These are phyloP conservation scores for Thalia dealbata DNA, from an alignment of 176 grass and related monocot species.

Conservation along the genomic window DNA sequence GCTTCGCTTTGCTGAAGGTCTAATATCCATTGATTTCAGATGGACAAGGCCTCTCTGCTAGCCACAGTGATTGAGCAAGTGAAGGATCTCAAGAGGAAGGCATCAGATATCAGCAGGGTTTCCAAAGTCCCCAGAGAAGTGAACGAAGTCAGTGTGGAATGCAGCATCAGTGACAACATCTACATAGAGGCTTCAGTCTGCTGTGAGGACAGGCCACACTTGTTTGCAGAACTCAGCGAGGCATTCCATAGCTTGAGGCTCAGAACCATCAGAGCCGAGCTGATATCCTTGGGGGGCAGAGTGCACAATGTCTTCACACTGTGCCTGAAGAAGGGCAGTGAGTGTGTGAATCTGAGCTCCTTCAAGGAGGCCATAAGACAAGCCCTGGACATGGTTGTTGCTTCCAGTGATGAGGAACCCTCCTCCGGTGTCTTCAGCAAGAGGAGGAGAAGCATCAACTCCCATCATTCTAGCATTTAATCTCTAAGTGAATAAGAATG, in stretches of 20 bases:
- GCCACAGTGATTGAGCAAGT: constrained; percentile 56
- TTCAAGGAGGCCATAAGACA: constrained; percentile 5
- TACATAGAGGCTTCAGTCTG: constrained; percentile 18
- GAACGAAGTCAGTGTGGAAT: constrained; percentile 8
- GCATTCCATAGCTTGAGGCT: constrained; percentile 1
- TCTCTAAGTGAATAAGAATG: too few species aligned
- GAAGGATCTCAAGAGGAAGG: constrained; percentile 46
- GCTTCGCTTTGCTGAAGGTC: too few species aligned
- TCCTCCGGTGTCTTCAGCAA: neutral
- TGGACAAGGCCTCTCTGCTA: constrained; percentile 64
- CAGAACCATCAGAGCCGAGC: constrained; percentile 9
- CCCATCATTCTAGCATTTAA: too few species aligned
- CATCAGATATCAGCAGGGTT: neutral
- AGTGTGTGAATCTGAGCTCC: neutral
- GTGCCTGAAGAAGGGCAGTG: neutral
- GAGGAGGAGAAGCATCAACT: neutral
- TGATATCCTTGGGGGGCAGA: constrained; percentile 4
- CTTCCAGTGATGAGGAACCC: neutral
- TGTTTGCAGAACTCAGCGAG: constrained; percentile 1
- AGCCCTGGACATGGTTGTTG: neutral
- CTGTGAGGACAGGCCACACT: constrained; percentile 8
- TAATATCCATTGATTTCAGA: constrained; percentile 19
- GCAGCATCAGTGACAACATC: neutral
- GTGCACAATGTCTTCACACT: constrained; percentile 5
- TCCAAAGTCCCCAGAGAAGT: constrained; percentile 7